phyloP scores from a whole-genome alignment of 768 basidiomycete genomes.

The Daedalea quercina region DNA sequence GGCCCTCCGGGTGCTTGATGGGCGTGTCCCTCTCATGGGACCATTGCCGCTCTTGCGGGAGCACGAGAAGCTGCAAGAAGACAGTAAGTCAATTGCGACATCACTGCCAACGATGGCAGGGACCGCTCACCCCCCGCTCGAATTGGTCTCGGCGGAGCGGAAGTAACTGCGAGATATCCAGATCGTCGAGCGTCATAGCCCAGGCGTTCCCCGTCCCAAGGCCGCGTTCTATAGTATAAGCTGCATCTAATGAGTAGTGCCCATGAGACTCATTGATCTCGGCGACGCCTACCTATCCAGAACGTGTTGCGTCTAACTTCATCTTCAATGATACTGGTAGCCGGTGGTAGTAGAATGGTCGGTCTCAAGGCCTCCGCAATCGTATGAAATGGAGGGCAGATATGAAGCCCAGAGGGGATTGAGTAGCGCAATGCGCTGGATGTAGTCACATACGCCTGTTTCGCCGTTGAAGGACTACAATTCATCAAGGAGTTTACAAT shows the following conservation, averaged over 20 bases:
- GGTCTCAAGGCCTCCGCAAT: slow-evolving; percentile 53
- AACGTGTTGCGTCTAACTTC: slow-evolving; percentile 69
- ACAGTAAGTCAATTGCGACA: slow-evolving; percentile 4
- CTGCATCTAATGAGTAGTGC: neutral
- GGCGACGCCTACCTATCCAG: slow-evolving; percentile 30
- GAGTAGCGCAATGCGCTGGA: slow-evolving; percentile 50
- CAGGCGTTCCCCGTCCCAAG: slow-evolving; percentile 66
- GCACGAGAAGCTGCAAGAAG: slow-evolving; percentile 21
- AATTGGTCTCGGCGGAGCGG: slow-evolving; percentile 57
- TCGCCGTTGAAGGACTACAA: neutral
- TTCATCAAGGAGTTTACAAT: neutral
- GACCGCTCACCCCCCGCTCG: slow-evolving; percentile 48
- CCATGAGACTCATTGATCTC: neutral
- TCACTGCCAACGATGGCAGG: neutral
- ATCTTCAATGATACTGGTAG: slow-evolving; percentile 59
- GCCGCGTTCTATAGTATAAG: slow-evolving; percentile 63
- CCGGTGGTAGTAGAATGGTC: slow-evolving; percentile 51
- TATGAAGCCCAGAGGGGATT: slow-evolving; percentile 65
- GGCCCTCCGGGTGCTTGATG: slow-evolving; percentile 50
- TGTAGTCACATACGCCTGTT: slow-evolving; percentile 53
- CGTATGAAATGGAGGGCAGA: slow-evolving; percentile 58
- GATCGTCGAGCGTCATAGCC: slow-evolving; percentile 65
- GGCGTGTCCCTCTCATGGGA: slow-evolving; percentile 56
- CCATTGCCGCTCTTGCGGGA: slow-evolving; percentile 53
- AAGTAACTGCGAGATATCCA: slow-evolving; percentile 65